These are phyloP conservation scores for Nectriaceae sp. DNA, from an alignment of 2,329 filamentous ascomycete genomes.

Conservation along the genomic window DNA sequence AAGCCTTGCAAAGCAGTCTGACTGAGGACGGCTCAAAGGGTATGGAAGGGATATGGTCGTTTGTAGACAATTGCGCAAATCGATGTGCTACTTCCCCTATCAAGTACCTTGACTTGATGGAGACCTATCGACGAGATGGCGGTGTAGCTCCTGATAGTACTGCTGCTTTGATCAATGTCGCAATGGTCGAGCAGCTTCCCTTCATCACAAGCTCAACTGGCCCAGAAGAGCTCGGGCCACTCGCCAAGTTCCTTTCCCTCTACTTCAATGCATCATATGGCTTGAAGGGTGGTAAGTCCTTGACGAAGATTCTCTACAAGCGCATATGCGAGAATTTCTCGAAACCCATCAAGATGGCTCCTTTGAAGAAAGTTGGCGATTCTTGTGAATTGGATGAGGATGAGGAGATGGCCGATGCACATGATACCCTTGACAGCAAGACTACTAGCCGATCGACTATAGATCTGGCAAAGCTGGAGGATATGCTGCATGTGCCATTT, in stretches of 20 bases:
- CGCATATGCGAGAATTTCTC: constrained; percentile 34
- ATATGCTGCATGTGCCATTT: constrained; percentile 53
- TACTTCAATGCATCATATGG: constrained; percentile 57
- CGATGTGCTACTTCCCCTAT: constrained; percentile 76
- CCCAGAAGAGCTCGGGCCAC: constrained; percentile 42
- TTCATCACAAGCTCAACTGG: constrained; percentile 61
- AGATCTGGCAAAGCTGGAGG: constrained; percentile 48
- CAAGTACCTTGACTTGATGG: constrained; percentile 76
- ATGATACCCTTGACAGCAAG: constrained; percentile 2
- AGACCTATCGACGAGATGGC: constrained; percentile 42
- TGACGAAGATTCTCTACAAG: constrained; percentile 32
- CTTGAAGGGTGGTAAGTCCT: constrained; percentile 45
- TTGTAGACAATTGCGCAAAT: constrained; percentile 80
- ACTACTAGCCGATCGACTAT: constrained; percentile 21
- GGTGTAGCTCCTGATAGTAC: constrained; percentile 26
- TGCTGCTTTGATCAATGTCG: constrained; percentile 65
- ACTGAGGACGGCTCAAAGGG: constrained; percentile 16
- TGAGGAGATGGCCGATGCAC: constrained; percentile 20
- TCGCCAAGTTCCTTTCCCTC: constrained; percentile 60
- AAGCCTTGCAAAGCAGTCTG: constrained; percentile 29
- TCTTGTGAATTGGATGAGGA: constrained; percentile 11
- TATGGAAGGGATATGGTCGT: constrained; percentile 59
- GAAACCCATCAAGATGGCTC: constrained; percentile 26
- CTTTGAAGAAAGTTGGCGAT: constrained; percentile 19
- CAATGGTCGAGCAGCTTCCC: constrained; percentile 76